phyloP scores from a whole-genome alignment of 176 grass and related monocot species.

The Oryza meridionalis region DNA sequence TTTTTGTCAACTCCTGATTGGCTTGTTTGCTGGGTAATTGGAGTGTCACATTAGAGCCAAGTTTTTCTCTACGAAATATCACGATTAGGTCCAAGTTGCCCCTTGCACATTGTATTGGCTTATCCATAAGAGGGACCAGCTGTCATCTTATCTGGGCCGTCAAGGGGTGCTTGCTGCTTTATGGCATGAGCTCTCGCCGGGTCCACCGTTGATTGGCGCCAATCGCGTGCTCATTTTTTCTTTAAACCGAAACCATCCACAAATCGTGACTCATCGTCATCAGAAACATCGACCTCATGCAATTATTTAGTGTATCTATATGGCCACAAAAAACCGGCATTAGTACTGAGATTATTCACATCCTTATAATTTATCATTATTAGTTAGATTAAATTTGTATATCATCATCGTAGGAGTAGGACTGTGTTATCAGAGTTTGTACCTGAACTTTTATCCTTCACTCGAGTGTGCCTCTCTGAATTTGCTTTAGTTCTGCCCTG shows the following conservation, averaged over 20 bases:
- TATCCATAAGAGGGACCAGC: constrained; percentile 44
- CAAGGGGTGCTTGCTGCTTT: background rate
- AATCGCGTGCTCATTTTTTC: background rate
- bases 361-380: too few species aligned
- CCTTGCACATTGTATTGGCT: constrained; percentile 1
- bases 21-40: background rate
- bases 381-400: too few species aligned
- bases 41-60: background rate
- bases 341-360: background rate
- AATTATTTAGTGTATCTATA: background rate
- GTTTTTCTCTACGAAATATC: background rate
- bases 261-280: background rate
- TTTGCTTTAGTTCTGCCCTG: background rate
- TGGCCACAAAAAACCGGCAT: background rate
- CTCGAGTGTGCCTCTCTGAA: background rate
- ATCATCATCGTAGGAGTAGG: too few species aligned
- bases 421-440: background rate
- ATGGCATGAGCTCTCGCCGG: background rate
- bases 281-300: background rate
- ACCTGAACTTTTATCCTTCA: too few species aligned
- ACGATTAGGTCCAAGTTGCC: background rate
- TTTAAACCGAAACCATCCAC: background rate
- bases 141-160: constrained; percentile 10
- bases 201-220: background rate
- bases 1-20: background rate